phyloP scores from a whole-genome alignment of 495 filamentous ascomycete species.

The Physcia stellaris region DNA sequence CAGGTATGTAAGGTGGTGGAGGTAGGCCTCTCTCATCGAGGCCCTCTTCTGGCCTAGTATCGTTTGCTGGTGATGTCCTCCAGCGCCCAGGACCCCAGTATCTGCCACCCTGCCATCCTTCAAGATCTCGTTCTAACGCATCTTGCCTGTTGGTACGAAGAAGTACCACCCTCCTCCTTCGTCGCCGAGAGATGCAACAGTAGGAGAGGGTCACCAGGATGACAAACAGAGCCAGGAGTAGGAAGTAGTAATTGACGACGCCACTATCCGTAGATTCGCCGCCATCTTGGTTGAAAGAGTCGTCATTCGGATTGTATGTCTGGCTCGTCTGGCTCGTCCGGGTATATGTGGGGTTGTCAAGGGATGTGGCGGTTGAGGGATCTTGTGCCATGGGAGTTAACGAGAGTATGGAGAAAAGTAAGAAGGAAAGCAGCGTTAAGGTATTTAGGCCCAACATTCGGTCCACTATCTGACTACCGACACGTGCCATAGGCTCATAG shows the following conservation, averaged over 20 bases:
- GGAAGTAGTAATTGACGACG: slow-evolving; percentile 24
- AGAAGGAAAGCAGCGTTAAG: no score
- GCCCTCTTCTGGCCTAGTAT: slow-evolving; percentile 26
- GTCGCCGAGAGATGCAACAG: slow-evolving; percentile 7
- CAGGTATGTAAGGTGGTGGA: slow-evolving; percentile 37
- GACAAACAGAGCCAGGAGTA: slow-evolving; percentile 17
- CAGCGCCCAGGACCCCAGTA: slow-evolving; percentile 2
- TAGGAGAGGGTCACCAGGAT: slow-evolving; percentile 13
- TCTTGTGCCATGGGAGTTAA: no score
- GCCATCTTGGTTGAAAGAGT: no score
- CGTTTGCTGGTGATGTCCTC: slow-evolving; percentile 3
- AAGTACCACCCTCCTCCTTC: background rate
- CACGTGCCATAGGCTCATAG: no score
- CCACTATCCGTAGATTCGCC: no score
- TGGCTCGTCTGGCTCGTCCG: no score
- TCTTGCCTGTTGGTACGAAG: slow-evolving; percentile 6
- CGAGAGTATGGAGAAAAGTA: no score
- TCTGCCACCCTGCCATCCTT: slow-evolving; percentile 1
- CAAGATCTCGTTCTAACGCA: slow-evolving; percentile 10
- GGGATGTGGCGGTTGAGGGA: no score
- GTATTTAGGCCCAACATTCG: no score
- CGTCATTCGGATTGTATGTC: no score
- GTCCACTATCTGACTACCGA: no score
- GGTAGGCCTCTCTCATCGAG: slow-evolving; percentile 45
- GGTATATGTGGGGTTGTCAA: no score